Base-by-base conservation (phyloP, 2,329 filamentous ascomycete species). In the Colletotrichum sp. region DNA sequence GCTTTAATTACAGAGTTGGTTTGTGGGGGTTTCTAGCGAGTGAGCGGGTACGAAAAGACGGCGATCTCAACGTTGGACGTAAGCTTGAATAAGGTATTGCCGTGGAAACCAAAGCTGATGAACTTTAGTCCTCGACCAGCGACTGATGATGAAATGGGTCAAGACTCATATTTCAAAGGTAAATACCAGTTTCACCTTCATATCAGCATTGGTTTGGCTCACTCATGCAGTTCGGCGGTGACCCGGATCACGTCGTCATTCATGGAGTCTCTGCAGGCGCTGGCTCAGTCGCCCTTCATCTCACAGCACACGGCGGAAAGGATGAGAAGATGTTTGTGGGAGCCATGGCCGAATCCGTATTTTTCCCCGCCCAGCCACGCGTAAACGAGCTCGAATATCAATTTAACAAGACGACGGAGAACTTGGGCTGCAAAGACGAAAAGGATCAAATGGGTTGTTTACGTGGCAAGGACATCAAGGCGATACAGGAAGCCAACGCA, bases 1-100 rank as follows among this genome's bases (percentile, higher is more conserved):
- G 90, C 79, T 92, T 93, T 81, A 92, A 92, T 82, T 93, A 93
- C 80, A 88, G 92, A 8, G 90, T 94, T 8, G 92, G 91, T 0
- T 84, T 90, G 0, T 90, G 90, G 79, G 93, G 92, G 0, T 94
- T 94, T 78, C 86, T 94, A 2, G 89, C 91, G 0, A 89, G 91
- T 63, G 87, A 91, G 52, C 85, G 88, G 34, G 86, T 94, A 12
- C 87, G 88, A 49, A 80, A 84, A 7, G 84, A 91, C 77, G 92
- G 92, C 1, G 87, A 89, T 65, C 85, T 93, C 11, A 94, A 95
- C 79, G 90, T 85, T 3, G 93, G 93, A 0, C 82, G 44, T 52
- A 52, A 52, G 44, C 44, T 52, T n/a, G n/a, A 0, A 13, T 0
- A 4, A 52, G 44, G 1, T 0, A 19, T 4, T 22, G 13, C 44